Base-by-base conservation (phyloP, 164 flowering plant genomes). In the Cinnamomum chago region DNA sequence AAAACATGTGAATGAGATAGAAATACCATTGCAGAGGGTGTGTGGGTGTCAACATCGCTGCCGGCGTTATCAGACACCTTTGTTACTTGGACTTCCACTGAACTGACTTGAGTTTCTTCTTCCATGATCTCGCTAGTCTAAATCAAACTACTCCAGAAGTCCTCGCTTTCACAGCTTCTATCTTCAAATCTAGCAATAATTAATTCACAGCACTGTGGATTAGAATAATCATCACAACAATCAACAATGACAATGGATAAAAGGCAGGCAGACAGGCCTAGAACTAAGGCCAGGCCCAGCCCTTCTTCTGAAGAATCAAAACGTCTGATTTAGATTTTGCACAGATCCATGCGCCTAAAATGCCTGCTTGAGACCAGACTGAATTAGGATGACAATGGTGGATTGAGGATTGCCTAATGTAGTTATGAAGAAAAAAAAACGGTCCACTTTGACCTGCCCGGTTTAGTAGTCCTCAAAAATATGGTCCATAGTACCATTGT, bases 11-110 rank as follows among this genome's bases (percentile, higher is more conserved):
- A 55, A 15, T 15, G n/a, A 17, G 60, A 55, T 4, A 55, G 20
- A 17, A 20, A 17, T 55, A 55, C 60, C 60, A 15, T 18, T 12
- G n/a, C 20, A 55, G 60, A 55, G 60, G 60, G 60, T 15, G n/a
- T 20, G 17, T 14, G 15, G 60, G 6, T 55, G 60, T 55, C 60
- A 55, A 55, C 13, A 18, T 24, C 28, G 58, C 58, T 58, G 11
- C 3, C 68, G 7, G 17, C 10, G 1, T 15, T 50, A 12, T 67
- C 76, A 6, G 28, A 66, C n/a, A 13, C 64, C 51, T 74, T 74
- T 60, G 69, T 67, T 30, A 58, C 25, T 22, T 55, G 71, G 60
- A 74, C 64, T 68, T 74, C 76, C 15, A 27, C 76, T 3, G 66
- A 9, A 68, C 51, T 68, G 25, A 64, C 35, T 67, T 50, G 76